phyloP scores from a whole-genome alignment of 768 basidiomycete genomes.

The Mycena rebaudengoi region DNA sequence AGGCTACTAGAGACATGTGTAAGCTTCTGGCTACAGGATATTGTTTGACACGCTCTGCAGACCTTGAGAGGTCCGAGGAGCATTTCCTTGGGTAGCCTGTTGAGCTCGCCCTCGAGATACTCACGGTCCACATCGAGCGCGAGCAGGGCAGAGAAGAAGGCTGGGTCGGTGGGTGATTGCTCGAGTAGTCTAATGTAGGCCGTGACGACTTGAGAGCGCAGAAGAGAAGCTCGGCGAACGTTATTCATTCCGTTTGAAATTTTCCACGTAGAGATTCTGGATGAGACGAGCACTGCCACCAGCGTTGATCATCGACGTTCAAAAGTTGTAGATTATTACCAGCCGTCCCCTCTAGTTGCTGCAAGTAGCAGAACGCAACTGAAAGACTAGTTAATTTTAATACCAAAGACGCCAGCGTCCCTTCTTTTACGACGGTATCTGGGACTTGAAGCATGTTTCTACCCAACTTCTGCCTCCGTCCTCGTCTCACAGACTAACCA shows the following conservation, averaged over 20 bases:
- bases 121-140: slow-evolving; percentile 59
- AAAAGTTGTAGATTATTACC: too few species aligned
- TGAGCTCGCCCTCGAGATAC: slow-evolving; percentile 43
- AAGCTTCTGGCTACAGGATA: not conserved
- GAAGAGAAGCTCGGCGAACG: slow-evolving; percentile 18
- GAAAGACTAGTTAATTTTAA: not conserved
- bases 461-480: too few species aligned
- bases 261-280: too few species aligned
- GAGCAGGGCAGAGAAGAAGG: slow-evolving; percentile 64
- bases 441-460: too few species aligned
- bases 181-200: slow-evolving; percentile 61
- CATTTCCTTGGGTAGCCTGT: slow-evolving; percentile 18
- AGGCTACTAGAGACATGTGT: slow-evolving; percentile 25
- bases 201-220: slow-evolving; percentile 57
- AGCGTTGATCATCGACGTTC: too few species aligned
- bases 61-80: slow-evolving; percentile 24
- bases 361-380: too few species aligned
- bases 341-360: too few species aligned
- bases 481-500: too few species aligned
- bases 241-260: too few species aligned
- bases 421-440: too few species aligned
- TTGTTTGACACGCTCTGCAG: not conserved
- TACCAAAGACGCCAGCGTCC: slow-evolving; percentile 13
- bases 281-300: too few species aligned
- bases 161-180: slow-evolving; percentile 49